A percentile compares a stretch with the other conserved stretches of the same genome.
Conservation (phyloP, 495 filamentous ascomycete genomes). For the Cladorrhinum samala region DNA sequence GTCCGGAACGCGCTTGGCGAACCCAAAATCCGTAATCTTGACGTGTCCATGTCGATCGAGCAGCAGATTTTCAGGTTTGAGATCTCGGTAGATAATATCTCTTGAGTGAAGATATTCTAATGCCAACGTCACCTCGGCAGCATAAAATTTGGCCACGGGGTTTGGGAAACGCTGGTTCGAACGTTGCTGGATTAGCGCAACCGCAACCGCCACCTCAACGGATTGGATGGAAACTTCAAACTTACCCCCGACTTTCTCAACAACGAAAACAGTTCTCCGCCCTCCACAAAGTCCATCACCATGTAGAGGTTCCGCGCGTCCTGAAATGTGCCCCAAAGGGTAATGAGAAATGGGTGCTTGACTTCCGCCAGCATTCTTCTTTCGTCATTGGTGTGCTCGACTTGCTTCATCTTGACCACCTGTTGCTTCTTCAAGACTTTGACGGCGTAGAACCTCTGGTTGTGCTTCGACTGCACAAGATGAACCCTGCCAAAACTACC, state of each 20-base stretch:
- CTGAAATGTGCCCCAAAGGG: conserved; percentile 96
- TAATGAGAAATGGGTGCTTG: conserved; percentile 95
- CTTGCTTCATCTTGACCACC: conserved; percentile 99
- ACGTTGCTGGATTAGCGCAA: conserved; percentile 7
- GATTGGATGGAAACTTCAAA: not conserved
- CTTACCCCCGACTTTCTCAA: conserved; percentile 93
- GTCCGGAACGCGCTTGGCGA: conserved; percentile 96
- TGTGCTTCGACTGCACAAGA: conserved; percentile 93
- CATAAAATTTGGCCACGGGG: conserved; percentile 98
- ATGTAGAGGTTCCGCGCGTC: conserved; percentile 95
- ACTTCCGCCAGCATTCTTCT: conserved; percentile 89
- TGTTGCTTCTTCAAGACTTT: conserved; percentile 98
- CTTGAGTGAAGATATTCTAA: conserved; percentile 92
- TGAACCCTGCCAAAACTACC: conserved; percentile 97
- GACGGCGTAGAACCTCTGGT: conserved; percentile 93
- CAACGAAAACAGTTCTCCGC: conserved; percentile 92
- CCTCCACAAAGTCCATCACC: conserved; percentile 99
- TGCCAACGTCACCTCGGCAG: conserved; percentile 91
- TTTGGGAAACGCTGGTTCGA: conserved; percentile 95
- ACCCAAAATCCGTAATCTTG: conserved; percentile 98
- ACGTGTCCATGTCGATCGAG: conserved; percentile 94
- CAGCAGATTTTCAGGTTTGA: conserved; percentile 94
- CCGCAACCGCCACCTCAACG: too few relatives aligned
- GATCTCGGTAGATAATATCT: conserved; percentile 94
- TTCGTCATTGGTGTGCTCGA: conserved; percentile 98